phyloP scores from a whole-genome alignment of 805 yeast genomes.

The Pichia pseudocactophila region DNA sequence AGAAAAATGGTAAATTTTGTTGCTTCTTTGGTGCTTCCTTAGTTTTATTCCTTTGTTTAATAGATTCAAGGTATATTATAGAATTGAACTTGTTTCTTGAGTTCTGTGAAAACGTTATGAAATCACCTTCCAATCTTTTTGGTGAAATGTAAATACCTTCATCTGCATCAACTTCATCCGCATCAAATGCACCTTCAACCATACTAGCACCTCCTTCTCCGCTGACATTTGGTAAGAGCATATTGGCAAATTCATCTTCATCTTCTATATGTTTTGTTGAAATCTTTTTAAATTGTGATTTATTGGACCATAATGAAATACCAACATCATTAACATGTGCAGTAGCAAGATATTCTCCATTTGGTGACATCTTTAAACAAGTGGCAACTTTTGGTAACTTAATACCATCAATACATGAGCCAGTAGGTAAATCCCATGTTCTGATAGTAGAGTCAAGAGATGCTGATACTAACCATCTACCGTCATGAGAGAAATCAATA shows the following conservation, averaged over 20 bases:
- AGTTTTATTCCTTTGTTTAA: conserved; percentile 83
- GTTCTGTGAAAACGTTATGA: conserved; percentile 67
- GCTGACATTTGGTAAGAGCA: conserved; percentile 64
- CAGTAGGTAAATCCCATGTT: conserved; percentile 97
- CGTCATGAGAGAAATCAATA: conserved; percentile 87
- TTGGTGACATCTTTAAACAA: conserved; percentile 67
- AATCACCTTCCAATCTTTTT: conserved; percentile 50
- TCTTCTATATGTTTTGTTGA: conserved; percentile 68
- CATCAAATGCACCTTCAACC: conserved; percentile 68
- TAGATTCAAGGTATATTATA: conserved; percentile 70
- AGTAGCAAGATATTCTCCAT: conserved; percentile 87
- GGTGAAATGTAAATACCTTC: conserved; percentile 39
- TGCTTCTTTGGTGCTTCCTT: conserved; percentile 81
- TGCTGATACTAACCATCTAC: conserved; percentile 86
- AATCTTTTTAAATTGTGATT: conserved; percentile 71
- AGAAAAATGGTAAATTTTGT: conserved; percentile 71
- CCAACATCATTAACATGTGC: conserved; percentile 89
- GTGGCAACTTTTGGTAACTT: conserved; percentile 73
- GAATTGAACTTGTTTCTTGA: conserved; percentile 77
- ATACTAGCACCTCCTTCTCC: conserved; percentile 69
- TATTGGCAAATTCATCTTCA: conserved; percentile 59
- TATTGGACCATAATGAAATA: conserved; percentile 84
- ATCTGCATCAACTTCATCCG: conserved; percentile 23
- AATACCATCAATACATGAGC: conserved; percentile 93
- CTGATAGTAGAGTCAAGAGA: conserved; percentile 81